phyloP scores from a whole-genome alignment of 805 yeast genomes.

The Spathaspora gorwiae region DNA sequence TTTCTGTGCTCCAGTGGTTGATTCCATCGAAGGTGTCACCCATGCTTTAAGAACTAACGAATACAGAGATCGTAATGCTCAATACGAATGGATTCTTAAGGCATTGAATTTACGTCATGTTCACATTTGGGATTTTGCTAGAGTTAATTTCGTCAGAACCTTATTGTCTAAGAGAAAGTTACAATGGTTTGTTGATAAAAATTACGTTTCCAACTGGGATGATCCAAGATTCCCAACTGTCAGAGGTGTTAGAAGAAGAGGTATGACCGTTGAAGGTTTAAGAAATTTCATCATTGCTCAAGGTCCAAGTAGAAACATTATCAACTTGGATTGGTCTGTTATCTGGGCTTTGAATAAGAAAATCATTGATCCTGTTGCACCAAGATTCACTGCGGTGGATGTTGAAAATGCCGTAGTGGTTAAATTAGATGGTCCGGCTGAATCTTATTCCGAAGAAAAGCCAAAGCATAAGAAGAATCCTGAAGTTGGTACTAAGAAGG shows the following conservation, averaged over 20 bases:
- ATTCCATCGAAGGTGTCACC: constrained; percentile 93
- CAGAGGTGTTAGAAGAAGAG: constrained; percentile 98
- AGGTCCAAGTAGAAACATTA: constrained; percentile 96
- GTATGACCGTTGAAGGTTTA: constrained; percentile 98
- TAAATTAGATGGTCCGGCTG: constrained; percentile 65
- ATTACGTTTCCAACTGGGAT: constrained; percentile 89
- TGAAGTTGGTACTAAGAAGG: constrained; percentile 80
- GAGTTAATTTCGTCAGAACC: constrained; percentile 96
- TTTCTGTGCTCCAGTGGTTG: constrained; percentile 97
- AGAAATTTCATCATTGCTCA: constrained; percentile 89
- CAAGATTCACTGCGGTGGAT: constrained; percentile 85
- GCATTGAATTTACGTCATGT: constrained; percentile 84
- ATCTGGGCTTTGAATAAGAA: constrained; percentile 98
- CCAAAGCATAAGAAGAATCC: constrained; percentile 96
- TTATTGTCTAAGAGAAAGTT: constrained; percentile 93
- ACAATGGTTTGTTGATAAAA: constrained; percentile 97
- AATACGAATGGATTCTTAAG: constrained; percentile 92
- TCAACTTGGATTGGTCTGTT: constrained; percentile 94
- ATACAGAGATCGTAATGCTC: constrained; percentile 98
- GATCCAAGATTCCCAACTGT: constrained; percentile 99
- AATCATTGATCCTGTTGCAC: constrained; percentile 94
- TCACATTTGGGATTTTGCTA: constrained; percentile 95
- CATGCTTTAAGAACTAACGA: constrained; percentile 97
- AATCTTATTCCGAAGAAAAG: constrained; percentile 61
- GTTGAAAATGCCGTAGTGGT: constrained; percentile 64